A percentile compares a stretch with the other conserved stretches of the same genome.
phyloP scores from a whole-genome alignment of 2,329 filamentous ascomycete species.

The Fusarium piperis region DNA sequence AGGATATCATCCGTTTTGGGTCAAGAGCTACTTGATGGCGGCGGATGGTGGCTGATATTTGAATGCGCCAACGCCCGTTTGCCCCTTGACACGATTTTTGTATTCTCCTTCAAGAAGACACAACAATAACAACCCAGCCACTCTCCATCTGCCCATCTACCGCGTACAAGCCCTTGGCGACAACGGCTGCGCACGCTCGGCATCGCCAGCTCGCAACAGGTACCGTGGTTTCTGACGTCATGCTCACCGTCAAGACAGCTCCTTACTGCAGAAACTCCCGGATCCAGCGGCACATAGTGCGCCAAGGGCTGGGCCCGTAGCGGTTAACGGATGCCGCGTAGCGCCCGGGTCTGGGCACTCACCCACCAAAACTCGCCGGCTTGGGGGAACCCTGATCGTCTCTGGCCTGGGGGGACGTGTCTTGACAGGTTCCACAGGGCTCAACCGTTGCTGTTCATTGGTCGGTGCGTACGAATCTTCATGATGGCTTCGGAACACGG shows the following conservation, averaged over 20 bases:
- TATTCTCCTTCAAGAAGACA: constrained; percentile 9
- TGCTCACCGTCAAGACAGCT: background rate
- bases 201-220: constrained; percentile 18
- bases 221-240: constrained; percentile 37
- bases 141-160: constrained; percentile 25
- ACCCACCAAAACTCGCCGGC: background rate
- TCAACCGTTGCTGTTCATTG: background rate
- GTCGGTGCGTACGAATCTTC: constrained; percentile 2
- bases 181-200: constrained; percentile 34
- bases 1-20: constrained; percentile 5
- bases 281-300: constrained; percentile 30
- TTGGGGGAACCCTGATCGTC: constrained; percentile 18
- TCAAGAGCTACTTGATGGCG: constrained; percentile 10
- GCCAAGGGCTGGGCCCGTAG: constrained; percentile 33
- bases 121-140: background rate
- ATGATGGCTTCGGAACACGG: constrained; percentile 31
- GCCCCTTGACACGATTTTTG: background rate
- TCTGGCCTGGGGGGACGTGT: background rate
- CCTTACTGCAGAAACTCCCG: constrained; percentile 12
- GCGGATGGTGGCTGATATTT: constrained; percentile 35
- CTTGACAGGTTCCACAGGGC: background rate
- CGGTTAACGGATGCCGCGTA: constrained; percentile 28
- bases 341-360: constrained; percentile 3
- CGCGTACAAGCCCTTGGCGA: constrained; percentile 27
- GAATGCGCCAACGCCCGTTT: background rate